A percentile compares a stretch with the other conserved stretches of the same genome.
These are phyloP conservation scores for Penicillium sp. DNA, from an alignment of 2,329 filamentous ascomycete genomes.

Conservation along the genomic window DNA sequence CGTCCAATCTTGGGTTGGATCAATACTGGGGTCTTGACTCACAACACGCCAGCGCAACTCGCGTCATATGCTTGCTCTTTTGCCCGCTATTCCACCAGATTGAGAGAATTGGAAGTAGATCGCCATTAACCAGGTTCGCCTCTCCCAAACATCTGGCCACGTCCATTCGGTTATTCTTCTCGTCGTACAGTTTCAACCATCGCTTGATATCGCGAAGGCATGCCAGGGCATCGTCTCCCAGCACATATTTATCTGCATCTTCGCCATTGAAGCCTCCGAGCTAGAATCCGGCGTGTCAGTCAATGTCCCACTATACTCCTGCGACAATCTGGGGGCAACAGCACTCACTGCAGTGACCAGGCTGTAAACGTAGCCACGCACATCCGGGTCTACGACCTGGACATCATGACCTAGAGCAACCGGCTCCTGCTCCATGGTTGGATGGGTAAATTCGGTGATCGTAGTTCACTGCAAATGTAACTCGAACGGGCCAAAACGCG, in stretches of 20 bases:
- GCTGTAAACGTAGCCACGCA: slow-evolving; percentile 90
- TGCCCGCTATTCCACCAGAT: slow-evolving; percentile 75
- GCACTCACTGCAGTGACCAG: slow-evolving; percentile 83
- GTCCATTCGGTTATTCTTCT: slow-evolving; percentile 90
- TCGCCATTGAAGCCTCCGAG: slow-evolving; percentile 81
- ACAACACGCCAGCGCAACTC: slow-evolving; percentile 79
- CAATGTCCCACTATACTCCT: slow-evolving; percentile 17
- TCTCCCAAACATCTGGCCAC: slow-evolving; percentile 91
- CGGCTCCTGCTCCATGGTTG: slow-evolving; percentile 48
- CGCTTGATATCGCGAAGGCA: slow-evolving; percentile 90
- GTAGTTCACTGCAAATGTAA: slow-evolving; percentile 8
- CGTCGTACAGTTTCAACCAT: slow-evolving; percentile 94
- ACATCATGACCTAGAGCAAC: slow-evolving; percentile 50
- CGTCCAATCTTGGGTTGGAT: background rate
- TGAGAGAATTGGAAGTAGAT: slow-evolving; percentile 86
- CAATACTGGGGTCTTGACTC: slow-evolving; percentile 26
- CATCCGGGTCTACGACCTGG: slow-evolving; percentile 80
- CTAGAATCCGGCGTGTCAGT: slow-evolving; percentile 50
- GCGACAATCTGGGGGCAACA: slow-evolving; percentile 5
- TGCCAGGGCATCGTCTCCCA: slow-evolving; percentile 91
- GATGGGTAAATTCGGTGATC: slow-evolving; percentile 4
- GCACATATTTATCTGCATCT: slow-evolving; percentile 79
- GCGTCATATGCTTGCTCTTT: slow-evolving; percentile 75
- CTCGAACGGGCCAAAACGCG: slow-evolving; percentile 28
- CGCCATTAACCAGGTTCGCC: slow-evolving; percentile 86